phyloP scores from a whole-genome alignment of 345 rosid genomes.

The Eucalyptus marginata region DNA sequence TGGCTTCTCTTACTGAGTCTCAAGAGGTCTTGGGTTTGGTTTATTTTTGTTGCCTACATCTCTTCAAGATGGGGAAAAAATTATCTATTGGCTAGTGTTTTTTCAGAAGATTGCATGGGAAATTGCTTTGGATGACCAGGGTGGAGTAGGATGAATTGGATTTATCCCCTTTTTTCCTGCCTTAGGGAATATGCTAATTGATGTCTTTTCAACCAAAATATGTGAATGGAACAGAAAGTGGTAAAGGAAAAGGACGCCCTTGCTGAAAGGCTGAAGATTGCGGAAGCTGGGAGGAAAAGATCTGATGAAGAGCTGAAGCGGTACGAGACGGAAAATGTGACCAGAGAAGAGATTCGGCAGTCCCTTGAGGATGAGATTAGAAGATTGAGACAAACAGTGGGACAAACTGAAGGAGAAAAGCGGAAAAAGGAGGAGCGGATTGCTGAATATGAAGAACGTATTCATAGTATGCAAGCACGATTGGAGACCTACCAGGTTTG shows the following conservation, averaged over 20 bases:
- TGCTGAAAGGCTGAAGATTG: constrained; percentile 69
- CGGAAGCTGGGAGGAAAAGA: constrained; percentile 85
- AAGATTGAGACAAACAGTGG: constrained; percentile 70
- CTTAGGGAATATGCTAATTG: not conserved
- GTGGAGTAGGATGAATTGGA: not conserved
- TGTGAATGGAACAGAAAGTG: constrained; percentile 48
- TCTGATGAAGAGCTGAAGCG: constrained; percentile 87
- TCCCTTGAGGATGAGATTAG: constrained; percentile 85
- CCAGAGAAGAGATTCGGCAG: constrained; percentile 74
- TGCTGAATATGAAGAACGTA: constrained; percentile 83
- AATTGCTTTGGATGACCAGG: not conserved
- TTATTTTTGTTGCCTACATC: not conserved
- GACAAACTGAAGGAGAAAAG: constrained; percentile 93
- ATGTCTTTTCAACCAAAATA: not conserved
- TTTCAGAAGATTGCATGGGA: not conserved
- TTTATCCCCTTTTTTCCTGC: not conserved
- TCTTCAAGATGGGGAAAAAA: rapidly evolving
- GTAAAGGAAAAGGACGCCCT: constrained; percentile 87
- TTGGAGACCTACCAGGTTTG: constrained; percentile 88
- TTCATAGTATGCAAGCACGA: constrained; percentile 84
- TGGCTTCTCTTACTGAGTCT: not conserved
- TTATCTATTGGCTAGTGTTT: not conserved
- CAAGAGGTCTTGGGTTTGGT: not conserved
- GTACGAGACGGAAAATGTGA: constrained; percentile 72
- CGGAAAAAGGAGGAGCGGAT: constrained; percentile 89